Evolutionary conservation across 2,329 filamentous ascomycete genomes (phyloP).

Genomic region (Lanzia echinophila): DNA sequence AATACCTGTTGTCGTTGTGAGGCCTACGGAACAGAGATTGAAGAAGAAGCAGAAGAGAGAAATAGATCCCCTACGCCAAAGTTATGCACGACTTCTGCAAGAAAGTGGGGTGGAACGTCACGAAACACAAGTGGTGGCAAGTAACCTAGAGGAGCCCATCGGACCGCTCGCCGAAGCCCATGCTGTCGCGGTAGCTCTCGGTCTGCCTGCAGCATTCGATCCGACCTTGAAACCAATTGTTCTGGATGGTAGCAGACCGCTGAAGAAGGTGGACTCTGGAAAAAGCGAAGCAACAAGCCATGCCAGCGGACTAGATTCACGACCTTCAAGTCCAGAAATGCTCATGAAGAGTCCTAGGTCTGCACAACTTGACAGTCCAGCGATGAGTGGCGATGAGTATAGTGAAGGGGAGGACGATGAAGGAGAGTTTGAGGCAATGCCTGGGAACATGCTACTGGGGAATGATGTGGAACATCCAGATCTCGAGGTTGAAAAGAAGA

Average conservation of each 20-base stretch:
- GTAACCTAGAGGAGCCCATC: slow-evolving; percentile 24
- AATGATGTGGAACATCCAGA: slow-evolving; percentile 13
- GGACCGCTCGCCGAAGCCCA: slow-evolving; percentile 55
- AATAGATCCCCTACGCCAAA: slow-evolving; percentile 54
- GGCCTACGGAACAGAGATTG: slow-evolving; percentile 60
- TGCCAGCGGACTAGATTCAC: slow-evolving; percentile 29
- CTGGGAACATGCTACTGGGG: slow-evolving; percentile 23
- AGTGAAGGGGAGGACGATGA: slow-evolving; percentile 32
- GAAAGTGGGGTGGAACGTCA: slow-evolving; percentile 40
- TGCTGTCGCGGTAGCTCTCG: slow-evolving; percentile 55
- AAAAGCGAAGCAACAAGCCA: slow-evolving; percentile 22
- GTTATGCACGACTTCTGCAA: slow-evolving; percentile 60
- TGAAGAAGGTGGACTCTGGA: slow-evolving; percentile 23
- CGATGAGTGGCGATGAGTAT: slow-evolving; percentile 31
- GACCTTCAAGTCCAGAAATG: slow-evolving; percentile 30
- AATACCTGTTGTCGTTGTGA: slow-evolving; percentile 67
- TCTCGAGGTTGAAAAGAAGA: slow-evolving; percentile 35
- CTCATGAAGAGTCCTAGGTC: slow-evolving; percentile 40
- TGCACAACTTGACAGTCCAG: slow-evolving; percentile 20
- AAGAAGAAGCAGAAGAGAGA: slow-evolving; percentile 66
- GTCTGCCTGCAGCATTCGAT: slow-evolving; percentile 55
- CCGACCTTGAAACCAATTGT: slow-evolving; percentile 55
- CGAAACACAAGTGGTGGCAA: slow-evolving; percentile 25
- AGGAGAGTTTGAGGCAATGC: slow-evolving; percentile 29
- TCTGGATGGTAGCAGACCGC: slow-evolving; percentile 18